A percentile compares a stretch with the other conserved stretches of the same genome.
These are phyloP conservation scores for Xerocomellus chrysenteron DNA, from an alignment of 768 basidiomycete genomes.

Conservation along the genomic window DNA sequence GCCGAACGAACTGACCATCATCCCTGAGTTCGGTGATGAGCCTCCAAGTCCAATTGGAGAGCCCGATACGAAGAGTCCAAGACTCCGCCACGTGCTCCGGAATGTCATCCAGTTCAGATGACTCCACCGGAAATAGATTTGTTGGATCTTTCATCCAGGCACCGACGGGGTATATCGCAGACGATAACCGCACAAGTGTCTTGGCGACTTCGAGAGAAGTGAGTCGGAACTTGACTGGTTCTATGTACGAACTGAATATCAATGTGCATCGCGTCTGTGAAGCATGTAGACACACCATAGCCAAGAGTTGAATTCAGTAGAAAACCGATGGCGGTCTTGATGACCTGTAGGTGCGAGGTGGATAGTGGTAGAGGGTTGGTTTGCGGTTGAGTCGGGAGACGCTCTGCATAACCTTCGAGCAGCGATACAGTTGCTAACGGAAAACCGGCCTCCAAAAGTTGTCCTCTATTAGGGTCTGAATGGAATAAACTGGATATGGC, in stretches of 20 bases:
- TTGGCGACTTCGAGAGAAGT: slow-evolving; percentile 66
- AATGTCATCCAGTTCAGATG: slow-evolving; percentile 13
- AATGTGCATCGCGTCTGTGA: slow-evolving; percentile 1
- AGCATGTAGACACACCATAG: slow-evolving; percentile 53
- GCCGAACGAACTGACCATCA: slow-evolving; percentile 49
- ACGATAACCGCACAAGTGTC: slow-evolving; percentile 67
- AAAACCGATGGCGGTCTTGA: slow-evolving; percentile 77
- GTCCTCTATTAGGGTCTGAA: slow-evolving; percentile 72
- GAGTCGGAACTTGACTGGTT: slow-evolving; percentile 67
- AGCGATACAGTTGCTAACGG: slow-evolving; percentile 66
- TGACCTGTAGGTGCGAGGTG: slow-evolving; percentile 63
- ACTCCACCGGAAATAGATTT: slow-evolving; percentile 24
- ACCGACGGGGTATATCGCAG: slow-evolving; percentile 70
- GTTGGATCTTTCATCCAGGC: slow-evolving; percentile 50
- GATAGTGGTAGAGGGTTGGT: slow-evolving; percentile 51
- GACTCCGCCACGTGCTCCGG: slow-evolving; percentile 44
- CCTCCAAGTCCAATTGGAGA: slow-evolving; percentile 79
- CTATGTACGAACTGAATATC: slow-evolving; percentile 37
- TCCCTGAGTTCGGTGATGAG: slow-evolving; percentile 71
- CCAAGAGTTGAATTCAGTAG: slow-evolving; percentile 76
- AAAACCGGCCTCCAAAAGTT: slow-evolving; percentile 67
- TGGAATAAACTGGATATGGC: slow-evolving; percentile 1
- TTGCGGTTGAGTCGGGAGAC: slow-evolving; percentile 38
- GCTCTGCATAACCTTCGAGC: slow-evolving; percentile 60
- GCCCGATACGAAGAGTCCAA: slow-evolving; percentile 62